Evolutionary conservation across 768 basidiomycete species (phyloP), one percentile per base, ranked within the genome.

Genomic region (Lentinula aciculospora): DNA sequence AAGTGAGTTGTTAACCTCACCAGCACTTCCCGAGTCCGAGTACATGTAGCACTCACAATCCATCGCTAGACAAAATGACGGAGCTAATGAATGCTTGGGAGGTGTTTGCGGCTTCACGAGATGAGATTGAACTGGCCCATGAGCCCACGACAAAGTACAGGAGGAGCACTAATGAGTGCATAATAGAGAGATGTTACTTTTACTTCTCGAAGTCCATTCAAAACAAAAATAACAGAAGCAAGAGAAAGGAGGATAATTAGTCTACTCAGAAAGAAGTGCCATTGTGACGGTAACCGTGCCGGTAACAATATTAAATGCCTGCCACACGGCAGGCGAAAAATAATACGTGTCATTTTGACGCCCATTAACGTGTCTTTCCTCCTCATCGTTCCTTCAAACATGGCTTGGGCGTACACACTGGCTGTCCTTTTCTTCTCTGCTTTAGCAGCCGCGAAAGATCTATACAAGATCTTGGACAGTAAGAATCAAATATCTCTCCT

Each of bases 381-480:
- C n/a, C 28, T 27, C n/a, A 4, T n/a, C 39, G 15, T 56, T 5
- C 19, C 21, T 19, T 27, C 34, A 19, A 25, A 29, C 21, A 59
- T 59, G 58, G 53, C 34, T 32, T 53, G 34, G 39, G 17, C 31
- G 15, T 44, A 56, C 46, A 48, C 37, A 10, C 61, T 77, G 51
- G 59, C 79, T 57, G 54, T 75, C 8, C 61, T 80, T 55, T 61
- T 80, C 7, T 55, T 79, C 31, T 68, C 70, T 34, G 65, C 72
- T 46, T 61, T 79, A 25, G 73, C 67, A 17, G 66, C 71, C 7
- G 92, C 88, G 25, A 79, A 82, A 3, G 91, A 94, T 73, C 78
- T 88, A 47, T 97, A 96, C 72, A 91, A 92, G 71, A 67, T 83
- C 58, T 76, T 96, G 60, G 93, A 92, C 64, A 72, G 92, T 94